Evolutionary conservation across 2,329 filamentous ascomycete genomes (phyloP), one percentile per base, ranked within the genome.

Genomic region (Alternaria atra): DNA sequence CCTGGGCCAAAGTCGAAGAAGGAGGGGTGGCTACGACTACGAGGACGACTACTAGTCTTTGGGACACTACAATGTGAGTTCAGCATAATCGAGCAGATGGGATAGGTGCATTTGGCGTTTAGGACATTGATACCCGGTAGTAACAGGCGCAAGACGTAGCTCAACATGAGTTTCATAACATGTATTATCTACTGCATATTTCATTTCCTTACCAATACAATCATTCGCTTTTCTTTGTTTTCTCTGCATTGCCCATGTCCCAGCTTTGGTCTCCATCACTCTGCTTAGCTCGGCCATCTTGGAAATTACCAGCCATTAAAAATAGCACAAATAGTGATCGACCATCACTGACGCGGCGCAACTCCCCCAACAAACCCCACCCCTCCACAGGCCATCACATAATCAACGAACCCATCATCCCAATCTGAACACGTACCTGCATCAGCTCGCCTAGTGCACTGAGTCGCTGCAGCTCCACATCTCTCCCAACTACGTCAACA

Each of bases 1-100:
- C 13, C 6, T 66, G 8, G 65, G 61, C 15, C 20, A 55, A 25
- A 32, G 56, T 35, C 39, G 55, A 2, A 30, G 54, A 7, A 44
- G 61, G 27, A 30, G 60, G 34, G 55, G 58, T 6, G 20, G 52
- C 25, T 35, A 53, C 8, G 46, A 35, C 23, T 55, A 52, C 34
- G 53, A 61, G 3, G 35, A 39, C 12, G 30, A 52, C 23, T 55
- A 46, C 23, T 55, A 53, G 25, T 23, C 12, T 10, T 17, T n/a
- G 30, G 23, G 25, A 39, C 39, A 25, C 20, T 42, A 20, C 20
- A 10, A 15, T 9, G 7, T 4, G 20, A 25, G 20, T 6, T 25
- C 20, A 20, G 6, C 17, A 10, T 23, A 12, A 23, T 40, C 37
- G 34, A 15, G 3, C 30, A 5, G 4, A 13, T 2, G 2, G 17